phyloP scores from a whole-genome alignment of 2,329 filamentous ascomycete species.

The Cladorrhinum sp. region DNA sequence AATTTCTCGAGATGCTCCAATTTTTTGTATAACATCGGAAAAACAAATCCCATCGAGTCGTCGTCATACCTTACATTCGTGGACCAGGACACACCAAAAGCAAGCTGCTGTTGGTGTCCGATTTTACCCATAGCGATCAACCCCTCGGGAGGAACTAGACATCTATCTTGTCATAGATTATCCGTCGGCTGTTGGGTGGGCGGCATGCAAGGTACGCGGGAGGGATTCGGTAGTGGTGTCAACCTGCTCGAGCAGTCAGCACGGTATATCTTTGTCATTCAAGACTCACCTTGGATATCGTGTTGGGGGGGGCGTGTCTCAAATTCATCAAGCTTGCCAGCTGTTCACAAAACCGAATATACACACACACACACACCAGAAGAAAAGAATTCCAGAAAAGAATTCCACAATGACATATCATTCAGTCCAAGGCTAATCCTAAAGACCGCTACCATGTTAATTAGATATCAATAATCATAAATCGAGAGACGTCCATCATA shows the following conservation, averaged over 20 bases:
- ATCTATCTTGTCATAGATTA: background rate
- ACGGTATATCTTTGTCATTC: no score
- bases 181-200: background rate
- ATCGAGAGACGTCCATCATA: background rate
- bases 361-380: no score
- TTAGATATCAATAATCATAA: no score
- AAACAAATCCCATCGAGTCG: background rate
- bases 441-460: background rate
- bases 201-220: background rate
- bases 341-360: no score
- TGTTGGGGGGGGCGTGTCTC: no score
- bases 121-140: background rate
- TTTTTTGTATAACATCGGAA: background rate
- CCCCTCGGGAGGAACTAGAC: background rate
- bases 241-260: background rate
- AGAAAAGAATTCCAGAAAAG: background rate
- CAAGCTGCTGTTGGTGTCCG: no score
- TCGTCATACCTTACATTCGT: background rate
- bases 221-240: background rate
- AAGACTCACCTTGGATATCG: no score
- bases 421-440: background rate
- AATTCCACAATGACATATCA: background rate
- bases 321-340: no score
- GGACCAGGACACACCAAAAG: no score
- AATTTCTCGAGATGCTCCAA: no score